phyloP scores from a whole-genome alignment of 2,329 filamentous ascomycete species.

The Grosmannia penicillata region DNA sequence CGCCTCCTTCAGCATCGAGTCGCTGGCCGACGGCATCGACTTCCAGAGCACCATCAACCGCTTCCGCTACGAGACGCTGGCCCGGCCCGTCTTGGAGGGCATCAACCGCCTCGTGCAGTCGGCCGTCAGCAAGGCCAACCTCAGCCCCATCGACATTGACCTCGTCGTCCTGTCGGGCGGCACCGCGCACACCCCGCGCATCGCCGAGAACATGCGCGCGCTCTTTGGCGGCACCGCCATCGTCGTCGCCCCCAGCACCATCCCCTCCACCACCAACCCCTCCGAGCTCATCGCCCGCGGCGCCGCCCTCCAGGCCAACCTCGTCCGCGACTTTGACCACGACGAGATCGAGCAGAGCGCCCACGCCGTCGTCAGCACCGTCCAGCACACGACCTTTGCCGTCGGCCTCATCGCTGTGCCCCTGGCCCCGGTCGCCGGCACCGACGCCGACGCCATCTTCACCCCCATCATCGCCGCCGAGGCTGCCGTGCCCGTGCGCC shows the following conservation, averaged over 20 bases:
- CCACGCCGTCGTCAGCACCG: slow-evolving; percentile 86
- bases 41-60: slow-evolving; percentile 88
- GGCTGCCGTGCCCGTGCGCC: slow-evolving; percentile 78
- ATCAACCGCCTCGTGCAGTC: slow-evolving; percentile 77
- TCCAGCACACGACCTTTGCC: slow-evolving; percentile 76
- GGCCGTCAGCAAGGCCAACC: slow-evolving; percentile 77
- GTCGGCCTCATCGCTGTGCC: slow-evolving; percentile 66
- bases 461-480: slow-evolving; percentile 69
- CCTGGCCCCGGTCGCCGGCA: slow-evolving; percentile 36
- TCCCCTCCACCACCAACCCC: slow-evolving; percentile 70
- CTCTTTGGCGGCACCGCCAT: slow-evolving; percentile 71
- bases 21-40: slow-evolving; percentile 75
- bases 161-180: slow-evolving; percentile 91
- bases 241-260: slow-evolving; percentile 73
- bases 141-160: slow-evolving; percentile 86
- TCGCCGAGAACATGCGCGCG: slow-evolving; percentile 63
- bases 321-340: slow-evolving; percentile 88
- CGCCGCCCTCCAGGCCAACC: slow-evolving; percentile 84
- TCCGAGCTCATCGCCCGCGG: slow-evolving; percentile 80
- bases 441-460: slow-evolving; percentile 55
- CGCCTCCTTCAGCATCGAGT: slow-evolving; percentile 86
- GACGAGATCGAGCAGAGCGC: slow-evolving; percentile 93
- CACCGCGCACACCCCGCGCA: slow-evolving; percentile 83
- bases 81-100: slow-evolving; percentile 71
- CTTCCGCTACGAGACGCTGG: slow-evolving; percentile 80